Evolutionary conservation across 495 filamentous ascomycete genomes (phyloP).

Genomic region (Tuber indicum): DNA sequence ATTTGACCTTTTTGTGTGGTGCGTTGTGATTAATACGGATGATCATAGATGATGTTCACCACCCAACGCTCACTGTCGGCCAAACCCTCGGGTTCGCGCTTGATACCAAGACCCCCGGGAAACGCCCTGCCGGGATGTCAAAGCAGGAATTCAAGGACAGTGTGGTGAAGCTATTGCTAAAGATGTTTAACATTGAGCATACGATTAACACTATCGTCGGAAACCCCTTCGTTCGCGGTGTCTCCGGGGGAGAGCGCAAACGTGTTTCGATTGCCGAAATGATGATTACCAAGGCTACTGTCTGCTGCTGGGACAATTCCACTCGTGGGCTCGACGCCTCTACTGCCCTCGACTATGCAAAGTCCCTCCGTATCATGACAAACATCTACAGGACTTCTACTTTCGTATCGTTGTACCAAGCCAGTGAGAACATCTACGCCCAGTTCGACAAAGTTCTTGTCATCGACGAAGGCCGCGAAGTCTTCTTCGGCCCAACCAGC

Average conservation of each 20-base stretch:
- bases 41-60: constrained; percentile 63
- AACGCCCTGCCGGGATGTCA: constrained; percentile 59
- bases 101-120: constrained; percentile 72
- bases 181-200: constrained; percentile 84
- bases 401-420: constrained; percentile 77
- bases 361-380: constrained; percentile 69
- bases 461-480: constrained; percentile 68
- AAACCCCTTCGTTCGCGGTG: constrained; percentile 69
- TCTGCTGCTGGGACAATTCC: constrained; percentile 76
- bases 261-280: constrained; percentile 66
- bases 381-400: constrained; percentile 73
- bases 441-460: constrained; percentile 85
- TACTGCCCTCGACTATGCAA: constrained; percentile 60
- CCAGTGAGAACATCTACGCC: constrained; percentile 74
- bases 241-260: constrained; percentile 81
- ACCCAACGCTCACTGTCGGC: constrained; percentile 72
- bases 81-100: constrained; percentile 78
- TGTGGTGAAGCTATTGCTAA: constrained; percentile 63
- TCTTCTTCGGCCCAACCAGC: constrained; percentile 67
- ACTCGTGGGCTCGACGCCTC: constrained; percentile 78
- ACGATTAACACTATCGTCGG: constrained; percentile 75
- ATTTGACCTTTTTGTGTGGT: not conserved
- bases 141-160: constrained; percentile 60
- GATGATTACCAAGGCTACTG: constrained; percentile 65
- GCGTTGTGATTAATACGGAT: constrained; percentile 3